Base-by-base conservation (phyloP, 192 early-diverging fungal species). In the Gryganskiella cystojenkinii region DNA sequence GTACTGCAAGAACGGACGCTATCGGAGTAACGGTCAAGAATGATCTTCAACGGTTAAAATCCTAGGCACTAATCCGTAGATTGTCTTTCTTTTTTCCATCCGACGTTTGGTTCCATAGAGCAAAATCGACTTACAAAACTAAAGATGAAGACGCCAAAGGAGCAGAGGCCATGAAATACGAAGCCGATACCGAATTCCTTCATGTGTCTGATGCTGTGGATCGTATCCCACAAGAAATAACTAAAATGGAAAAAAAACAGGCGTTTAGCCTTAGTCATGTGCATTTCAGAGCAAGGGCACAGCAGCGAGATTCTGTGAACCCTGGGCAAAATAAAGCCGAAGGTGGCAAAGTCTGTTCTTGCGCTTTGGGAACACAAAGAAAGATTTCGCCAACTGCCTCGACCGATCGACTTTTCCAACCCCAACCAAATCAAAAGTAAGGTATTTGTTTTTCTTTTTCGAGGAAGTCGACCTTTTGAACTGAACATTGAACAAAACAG, bases 151-250 rank as follows among this genome's bases (percentile, higher is more conserved):
- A 95, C 94, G 54, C 84, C 70, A 62, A 95, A 91, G 47, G 92
- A 92, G 24, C 87, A 83, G 19, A 93, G 14, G 11, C 90, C 96
- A 66, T 98, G 96, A 24, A 94, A 65, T 28, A 93, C 90, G 81
- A 96, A 95, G 13, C 92, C 94, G 17, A 90, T 35, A 4, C 94
- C 95, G 64, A 88, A 83, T 60, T 90, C 82, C 66, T 87, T 87
- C 35, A 90, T 53, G 63, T 95, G 85, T 58, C 83, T 79, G 49
- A 94, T 60, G 9, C 85, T 91, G 7, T 91, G 76, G 50, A 90
- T 56, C 0, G 90, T 88, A 81, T 98, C 96, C 96, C 96, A 98
- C 49, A 96, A 61, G 84, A 98, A 98, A 81, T 96, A 97, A 19
- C 94, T 93, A 70, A 37, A 28, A 14, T 58, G 11, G 34, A 15